phyloP scores from a whole-genome alignment of 2,329 filamentous ascomycete species.

The Coniella lustricola region DNA sequence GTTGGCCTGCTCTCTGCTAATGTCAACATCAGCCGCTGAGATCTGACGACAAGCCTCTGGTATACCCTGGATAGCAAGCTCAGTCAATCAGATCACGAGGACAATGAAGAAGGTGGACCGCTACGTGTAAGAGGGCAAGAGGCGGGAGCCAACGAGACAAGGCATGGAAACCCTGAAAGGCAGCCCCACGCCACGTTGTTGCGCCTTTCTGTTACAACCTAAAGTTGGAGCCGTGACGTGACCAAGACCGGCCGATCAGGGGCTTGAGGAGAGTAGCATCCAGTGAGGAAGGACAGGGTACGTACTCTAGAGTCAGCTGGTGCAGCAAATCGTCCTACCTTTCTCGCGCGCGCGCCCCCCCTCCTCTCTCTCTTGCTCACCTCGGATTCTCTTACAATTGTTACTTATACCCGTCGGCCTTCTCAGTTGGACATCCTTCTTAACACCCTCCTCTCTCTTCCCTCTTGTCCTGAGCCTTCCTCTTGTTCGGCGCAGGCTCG shows the following conservation, averaged over 20 bases:
- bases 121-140: background rate
- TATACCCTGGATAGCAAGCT: too few relatives aligned
- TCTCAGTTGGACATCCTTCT: background rate
- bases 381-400: too few relatives aligned
- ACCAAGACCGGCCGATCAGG: background rate
- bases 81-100: background rate
- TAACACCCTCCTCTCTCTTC: background rate
- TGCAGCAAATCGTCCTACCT: background rate
- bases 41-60: too few relatives aligned
- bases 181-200: constrained; percentile 2
- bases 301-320: background rate
- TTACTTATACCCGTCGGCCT: background rate
- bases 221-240: constrained; percentile 6
- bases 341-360: background rate
- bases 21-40: too few relatives aligned
- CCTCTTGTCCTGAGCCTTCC: background rate
- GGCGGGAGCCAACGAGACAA: background rate
- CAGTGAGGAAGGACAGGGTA: background rate
- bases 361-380: background rate
- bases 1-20: background rate
- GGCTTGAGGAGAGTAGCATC: background rate
- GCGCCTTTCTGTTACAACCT: background rate
- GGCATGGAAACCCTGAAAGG: background rate
- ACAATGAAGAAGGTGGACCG: background rate
- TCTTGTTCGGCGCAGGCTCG: constrained; percentile 11